phyloP scores from a whole-genome alignment of 129 eudicot species.

The Flaveria sonorensis region DNA sequence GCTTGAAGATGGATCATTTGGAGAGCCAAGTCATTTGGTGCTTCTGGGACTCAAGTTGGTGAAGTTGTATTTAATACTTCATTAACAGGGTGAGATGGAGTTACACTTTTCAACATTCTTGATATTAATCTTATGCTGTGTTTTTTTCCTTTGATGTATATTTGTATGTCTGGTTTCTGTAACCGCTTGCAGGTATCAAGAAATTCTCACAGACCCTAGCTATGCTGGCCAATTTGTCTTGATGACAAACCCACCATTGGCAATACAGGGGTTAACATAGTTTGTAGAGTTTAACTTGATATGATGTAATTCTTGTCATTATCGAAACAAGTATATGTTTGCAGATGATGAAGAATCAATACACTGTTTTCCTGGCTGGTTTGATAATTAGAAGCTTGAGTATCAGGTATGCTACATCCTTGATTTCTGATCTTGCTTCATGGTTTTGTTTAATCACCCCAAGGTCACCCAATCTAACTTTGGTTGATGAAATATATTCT shows the following conservation, averaged over 20 bases:
- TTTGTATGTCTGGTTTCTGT: not conserved
- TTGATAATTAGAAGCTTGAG: constrained; percentile 90
- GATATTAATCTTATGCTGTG: not conserved
- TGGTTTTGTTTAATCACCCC: not conserved
- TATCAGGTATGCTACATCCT: constrained; percentile 55
- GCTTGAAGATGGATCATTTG: constrained; percentile 97
- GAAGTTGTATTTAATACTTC: constrained; percentile 98
- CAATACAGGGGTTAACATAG: constrained; percentile 95
- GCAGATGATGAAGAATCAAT: constrained; percentile 96
- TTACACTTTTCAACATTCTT: constrained; percentile 12
- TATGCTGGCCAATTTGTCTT: constrained; percentile 98
- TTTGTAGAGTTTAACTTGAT: constrained; percentile 40
- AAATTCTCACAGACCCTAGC: constrained; percentile 98
- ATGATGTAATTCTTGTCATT: constrained; percentile 1
- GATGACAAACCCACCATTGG: constrained; percentile 96
- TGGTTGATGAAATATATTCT: constrained; percentile 15
- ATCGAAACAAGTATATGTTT: constrained; percentile 12
- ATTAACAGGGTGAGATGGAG: constrained; percentile 68
- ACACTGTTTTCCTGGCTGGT: constrained; percentile 86
- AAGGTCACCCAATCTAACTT: not conserved
- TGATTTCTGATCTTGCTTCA: not conserved
- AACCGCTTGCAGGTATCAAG: constrained; percentile 67
- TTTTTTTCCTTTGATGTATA: not conserved
- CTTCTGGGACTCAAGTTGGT: constrained; percentile 96
- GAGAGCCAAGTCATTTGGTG: constrained; percentile 97